Base-by-base conservation (phyloP, 805 yeast genomes). In the Yarrowia sp. region DNA sequence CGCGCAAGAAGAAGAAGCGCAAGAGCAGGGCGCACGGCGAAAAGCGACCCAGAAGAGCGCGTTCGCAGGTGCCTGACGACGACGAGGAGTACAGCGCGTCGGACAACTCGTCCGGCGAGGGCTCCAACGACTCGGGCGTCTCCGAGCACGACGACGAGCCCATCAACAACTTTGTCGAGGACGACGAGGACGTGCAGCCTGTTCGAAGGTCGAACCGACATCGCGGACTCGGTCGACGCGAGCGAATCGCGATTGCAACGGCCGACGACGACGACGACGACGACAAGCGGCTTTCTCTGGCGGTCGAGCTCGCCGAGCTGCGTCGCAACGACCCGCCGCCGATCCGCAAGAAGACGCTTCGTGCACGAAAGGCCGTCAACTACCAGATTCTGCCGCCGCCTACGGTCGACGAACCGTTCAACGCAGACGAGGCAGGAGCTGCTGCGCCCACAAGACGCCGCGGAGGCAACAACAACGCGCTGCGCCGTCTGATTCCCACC, bases 331-430 rank as follows among this genome's bases (percentile, higher is more conserved):
- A 63, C n/a, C 84, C 85, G 13, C 85, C 89, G 2, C 80, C 82
- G 3, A 72, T 78, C 22, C 66, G 72, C 29, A 67, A 68, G 27
- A 68, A 67, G 61, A 73, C 73, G 6, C 72, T 86, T 21, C 79
- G 92, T 60, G 86, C 84, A 65, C 73, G 91, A 65, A 84, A 91
- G 62, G 84, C 85, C 25, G 84, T 92, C 10, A 87, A 91, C 69
- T 91, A 91, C 71, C 81, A 86, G 13, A 78, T 91, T 9, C 93
- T 96, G 0, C 97, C 97, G 1, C 96, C 96, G 4, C 77, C 89
- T 62, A 61, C 66, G n/a, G 51, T 62, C 21, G 73, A 66, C 64
- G 73, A 66, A 35, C 71, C 68, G 39, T 78, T 65, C 68, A 78
- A 66, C 53, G 74, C 66, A 64, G 70, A 65, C 62, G 70, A 38